phyloP scores from a whole-genome alignment of 2,329 filamentous ascomycete species.

The Camillea tinctor region DNA sequence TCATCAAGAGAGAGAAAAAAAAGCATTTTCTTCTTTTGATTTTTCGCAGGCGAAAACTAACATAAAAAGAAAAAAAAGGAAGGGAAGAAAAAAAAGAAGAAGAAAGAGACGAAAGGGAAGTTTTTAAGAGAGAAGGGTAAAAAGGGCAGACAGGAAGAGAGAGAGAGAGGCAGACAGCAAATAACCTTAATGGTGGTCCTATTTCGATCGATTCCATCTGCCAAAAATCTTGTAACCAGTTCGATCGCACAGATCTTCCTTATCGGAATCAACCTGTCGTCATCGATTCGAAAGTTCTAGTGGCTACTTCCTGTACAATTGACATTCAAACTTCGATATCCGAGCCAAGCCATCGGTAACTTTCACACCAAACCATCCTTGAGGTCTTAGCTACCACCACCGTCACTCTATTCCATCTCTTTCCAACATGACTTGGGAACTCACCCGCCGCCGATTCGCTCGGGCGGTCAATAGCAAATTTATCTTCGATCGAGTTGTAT shows the following conservation, averaged over 20 bases:
- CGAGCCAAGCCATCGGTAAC: background rate
- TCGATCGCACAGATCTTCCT: slow-evolving; percentile 6
- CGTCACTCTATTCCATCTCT: background rate
- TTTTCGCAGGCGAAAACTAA: no score
- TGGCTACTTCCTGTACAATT: background rate
- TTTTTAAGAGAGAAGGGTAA: no score
- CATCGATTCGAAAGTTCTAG: slow-evolving; percentile 17
- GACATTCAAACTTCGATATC: slow-evolving; percentile 9
- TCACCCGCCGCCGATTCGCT: slow-evolving; percentile 58
- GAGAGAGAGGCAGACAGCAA: no score
- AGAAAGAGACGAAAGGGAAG: no score
- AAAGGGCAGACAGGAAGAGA: no score
- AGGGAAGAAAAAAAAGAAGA: no score
- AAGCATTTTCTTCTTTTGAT: background rate
- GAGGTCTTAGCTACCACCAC: slow-evolving; percentile 6
- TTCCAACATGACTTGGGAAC: slow-evolving; percentile 55
- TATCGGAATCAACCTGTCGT: slow-evolving; percentile 23
- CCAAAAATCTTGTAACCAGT: background rate
- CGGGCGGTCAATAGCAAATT: slow-evolving; percentile 69
- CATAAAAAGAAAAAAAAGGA: no score
- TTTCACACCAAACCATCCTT: no score
- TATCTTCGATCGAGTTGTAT: slow-evolving; percentile 71
- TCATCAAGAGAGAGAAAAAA: no score
- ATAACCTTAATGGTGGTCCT: no score
- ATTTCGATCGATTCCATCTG: background rate